Base-by-base conservation (phyloP, 2,329 filamentous ascomycete species). In the Aspergillus sp. region DNA sequence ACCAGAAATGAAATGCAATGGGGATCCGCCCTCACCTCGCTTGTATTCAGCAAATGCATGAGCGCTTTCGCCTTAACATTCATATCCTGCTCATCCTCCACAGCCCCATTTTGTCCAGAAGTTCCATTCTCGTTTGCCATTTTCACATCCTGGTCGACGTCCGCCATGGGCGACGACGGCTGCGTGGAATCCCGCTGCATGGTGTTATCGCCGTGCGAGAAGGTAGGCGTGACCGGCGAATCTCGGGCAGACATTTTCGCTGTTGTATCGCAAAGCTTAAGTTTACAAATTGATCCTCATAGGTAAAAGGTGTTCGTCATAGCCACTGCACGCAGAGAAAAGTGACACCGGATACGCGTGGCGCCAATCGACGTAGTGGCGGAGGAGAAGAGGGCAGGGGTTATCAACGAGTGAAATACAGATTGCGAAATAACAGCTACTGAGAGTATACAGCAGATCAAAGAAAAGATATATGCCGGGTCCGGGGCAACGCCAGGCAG, bases 11-110 rank as follows among this genome's bases (percentile, higher is more conserved):
- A 20, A 27, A 15, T 44, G 11, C 7, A 47, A 48, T 48, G n/a
- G 27, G 27, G 27, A 4, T 30, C 27, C 27, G 27, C 27, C 8
- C 68, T 42, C 65, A 77, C 75, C 50, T 76, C 77, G 60, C 77
- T 79, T 1, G 77, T 79, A 54, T 79, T 77, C 39, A 80, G 61
- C 27, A 80, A 60, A 59, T 78, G 76, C 60, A 77, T 79, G 47
- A 79, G 64, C 7, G 76, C 77, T 56, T 74, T 77, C 3, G 76
- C 73, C 59, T 78, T 77, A 19, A 68, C 67, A 61, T 79, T 75
- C 72, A 79, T 75, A 6, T 68, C 75, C 51, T 78, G 75, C 2
- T 63, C 64, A 57, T 68, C 65, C 13, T 72, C 69, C 3, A 45
- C 48, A 3, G 24, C 11, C n/a, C 42, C 61, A 9, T n/a, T 12